Evolutionary conservation across 2,329 filamentous ascomycete genomes (phyloP), one percentile per base, ranked within the genome.

Genomic region (Diaporthe sp.): DNA sequence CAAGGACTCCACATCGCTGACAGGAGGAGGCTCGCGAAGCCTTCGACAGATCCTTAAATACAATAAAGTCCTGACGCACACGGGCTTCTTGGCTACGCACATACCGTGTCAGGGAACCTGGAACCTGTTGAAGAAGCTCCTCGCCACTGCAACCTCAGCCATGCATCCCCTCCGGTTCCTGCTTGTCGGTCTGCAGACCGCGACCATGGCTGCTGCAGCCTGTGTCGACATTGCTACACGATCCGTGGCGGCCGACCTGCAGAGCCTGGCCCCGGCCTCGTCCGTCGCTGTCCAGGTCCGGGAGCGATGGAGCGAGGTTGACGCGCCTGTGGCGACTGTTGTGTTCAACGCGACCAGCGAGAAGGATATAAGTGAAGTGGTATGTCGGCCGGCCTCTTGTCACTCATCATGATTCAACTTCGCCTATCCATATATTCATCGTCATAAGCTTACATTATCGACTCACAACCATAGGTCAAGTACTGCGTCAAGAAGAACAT

Each of bases 401-500:
- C 17, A 47, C 42, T 22, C 30, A 35, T 13, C 51, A 12, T n/a
- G 10, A 27, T n/a, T 25, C 35, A 25, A 39, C 25, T 10, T n/a
- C 7, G n/a, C 25, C 12, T 32, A 35, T 10, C 44, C 9, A 17
- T 12, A 35, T 3, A 10, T 19, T 10, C 42, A n/a, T 10, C 44
- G 30, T 51, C 3, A 6, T 32, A 51, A 6, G 25, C 59, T 65
- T 25, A 27, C 42, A 27, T 25, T 66, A 3, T 35, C 22, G 17
- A 37, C 19, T 25, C 44, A 50, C 44, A 13, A 25, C 2, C 22
- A 65, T 7, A 66, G 61, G 61, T 66, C 61, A 66, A 66, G 22
- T 66, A 66, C 30, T 66, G 61, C 30, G 42, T 51, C 59, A 39
- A 76, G 51, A 71, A 76, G 22, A 74, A 76, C 13, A 74, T 77